These are phyloP conservation scores for Thalassiosira profunda DNA, from an alignment of 108 stramenopile genomes.

Conservation along the genomic window DNA sequence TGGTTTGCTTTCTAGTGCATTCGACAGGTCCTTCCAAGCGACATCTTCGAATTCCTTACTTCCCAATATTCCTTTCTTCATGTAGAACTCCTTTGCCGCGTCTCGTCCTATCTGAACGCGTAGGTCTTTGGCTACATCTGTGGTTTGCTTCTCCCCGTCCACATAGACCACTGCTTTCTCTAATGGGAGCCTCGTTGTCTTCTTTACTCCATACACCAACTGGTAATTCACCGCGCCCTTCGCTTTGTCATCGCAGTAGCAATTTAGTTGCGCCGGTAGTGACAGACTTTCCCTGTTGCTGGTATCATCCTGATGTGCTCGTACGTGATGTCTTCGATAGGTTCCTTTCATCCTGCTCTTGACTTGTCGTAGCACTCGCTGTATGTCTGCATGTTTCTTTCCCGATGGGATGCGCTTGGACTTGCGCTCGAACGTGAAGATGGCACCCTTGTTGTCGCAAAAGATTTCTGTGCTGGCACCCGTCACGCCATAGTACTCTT, in stretches of 20 bases:
- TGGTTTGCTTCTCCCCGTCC: background rate
- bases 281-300: too few relatives aligned
- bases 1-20: too few relatives aligned
- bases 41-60: background rate
- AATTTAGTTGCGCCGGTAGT: background rate
- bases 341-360: too few relatives aligned
- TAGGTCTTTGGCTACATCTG: background rate
- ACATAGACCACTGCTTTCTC: background rate
- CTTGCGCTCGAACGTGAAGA: background rate
- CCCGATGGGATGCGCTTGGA: background rate
- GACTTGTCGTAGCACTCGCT: background rate
- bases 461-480: background rate
- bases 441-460: constrained; percentile 1
- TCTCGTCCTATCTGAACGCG: background rate
- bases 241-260: background rate
- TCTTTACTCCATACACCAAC: too few relatives aligned
- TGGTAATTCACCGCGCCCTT: too few relatives aligned
- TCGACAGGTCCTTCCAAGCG: too few relatives aligned
- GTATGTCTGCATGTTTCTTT: background rate
- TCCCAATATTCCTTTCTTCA: background rate
- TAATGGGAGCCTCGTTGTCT: background rate
- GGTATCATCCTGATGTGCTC: background rate
- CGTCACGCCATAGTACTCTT: background rate
- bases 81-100: background rate
- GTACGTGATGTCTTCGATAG: background rate